A percentile compares a stretch with the other conserved stretches of the same genome.
Evolutionary conservation across 2,329 filamentous ascomycete genomes (phyloP).

Genomic region (Zasmidium cellare): DNA sequence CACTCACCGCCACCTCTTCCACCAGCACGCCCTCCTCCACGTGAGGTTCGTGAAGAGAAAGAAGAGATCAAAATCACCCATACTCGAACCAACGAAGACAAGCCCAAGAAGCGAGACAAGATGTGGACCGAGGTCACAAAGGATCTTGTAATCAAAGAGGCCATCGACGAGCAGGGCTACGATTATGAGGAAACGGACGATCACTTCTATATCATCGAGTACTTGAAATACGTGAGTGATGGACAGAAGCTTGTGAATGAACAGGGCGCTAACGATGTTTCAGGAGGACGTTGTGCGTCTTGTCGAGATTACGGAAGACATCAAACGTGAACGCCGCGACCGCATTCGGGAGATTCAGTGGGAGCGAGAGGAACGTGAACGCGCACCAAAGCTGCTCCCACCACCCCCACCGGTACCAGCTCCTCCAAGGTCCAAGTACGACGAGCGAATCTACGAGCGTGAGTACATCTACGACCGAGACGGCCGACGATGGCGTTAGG

Average conservation of each 20-base stretch:
- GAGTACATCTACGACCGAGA: slow-evolving; percentile 65
- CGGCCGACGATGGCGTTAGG: slow-evolving; percentile 22
- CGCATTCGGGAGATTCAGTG: slow-evolving; percentile 61
- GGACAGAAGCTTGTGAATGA: not conserved
- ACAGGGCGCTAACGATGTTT: slow-evolving; percentile 2
- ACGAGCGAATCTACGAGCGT: slow-evolving; percentile 66
- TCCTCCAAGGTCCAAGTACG: slow-evolving; percentile 49
- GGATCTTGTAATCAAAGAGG: slow-evolving; percentile 82
- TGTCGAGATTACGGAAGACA: slow-evolving; percentile 78
- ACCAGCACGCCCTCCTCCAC: slow-evolving; percentile 29
- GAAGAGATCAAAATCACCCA: slow-evolving; percentile 46
- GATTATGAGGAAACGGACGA: slow-evolving; percentile 85
- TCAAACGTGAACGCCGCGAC: slow-evolving; percentile 65
- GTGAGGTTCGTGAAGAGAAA: slow-evolving; percentile 44
- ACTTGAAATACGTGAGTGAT: slow-evolving; percentile 77
- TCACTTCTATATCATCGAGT: slow-evolving; percentile 92
- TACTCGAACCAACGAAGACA: slow-evolving; percentile 16
- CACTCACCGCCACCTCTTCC: slow-evolving; percentile 16
- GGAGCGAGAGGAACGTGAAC: slow-evolving; percentile 58
- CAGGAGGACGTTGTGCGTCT: slow-evolving; percentile 86
- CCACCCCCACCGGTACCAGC: slow-evolving; percentile 45
- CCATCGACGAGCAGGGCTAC: slow-evolving; percentile 81
- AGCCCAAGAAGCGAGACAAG: slow-evolving; percentile 37
- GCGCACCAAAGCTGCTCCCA: slow-evolving; percentile 41
- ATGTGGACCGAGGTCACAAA: slow-evolving; percentile 99